Evolutionary conservation across 2,329 filamentous ascomycete species (phyloP), one percentile per base, ranked within the genome.

Genomic region (Aspergillus chevalieri): DNA sequence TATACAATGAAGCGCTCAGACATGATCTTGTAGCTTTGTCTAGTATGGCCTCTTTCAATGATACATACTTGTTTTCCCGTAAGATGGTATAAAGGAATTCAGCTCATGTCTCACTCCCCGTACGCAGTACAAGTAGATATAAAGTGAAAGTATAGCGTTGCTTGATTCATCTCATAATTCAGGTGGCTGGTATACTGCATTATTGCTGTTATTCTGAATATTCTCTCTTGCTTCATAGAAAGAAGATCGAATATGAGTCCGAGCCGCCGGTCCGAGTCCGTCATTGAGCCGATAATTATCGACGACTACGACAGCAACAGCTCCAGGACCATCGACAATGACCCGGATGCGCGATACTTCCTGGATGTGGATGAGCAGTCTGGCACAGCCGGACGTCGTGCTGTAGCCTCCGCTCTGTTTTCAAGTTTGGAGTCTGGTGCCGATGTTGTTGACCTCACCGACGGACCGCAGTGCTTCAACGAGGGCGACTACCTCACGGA

Each of bases 401-500:
- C 10, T 10, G 15, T 9, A 41, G 19, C 17, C 3, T 9, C 38
- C 2, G 6, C 19, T 12, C 17, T 21, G 15, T 17, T 41, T 6
- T 36, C 15, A 5, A 45, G 17, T 30, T 22, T 21, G 28, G 26
- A 24, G 26, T 12, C 26, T 5, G 26, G 26, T 30, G 26, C 26
- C 9, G 30, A 45, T 15, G 15, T 28, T 22, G n/a, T 60, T 12
- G 56, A 57, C n/a, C 53, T 58, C 9, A 55, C 53, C 9, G 26
- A 21, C 0, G 38, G 30, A 4, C 28, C 43, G 8, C 43, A 42
- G 0, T 26, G 33, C 14, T 52, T 62, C 33, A 34, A 49, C 5
- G 52, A 58, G 1, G 57, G 56, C 1, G 63, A 67, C 21, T 65
- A 58, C 21, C 46, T 62, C 4, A 55, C 58, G 0, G 64, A 67